Evolutionary conservation across 257 asterid genomes (phyloP).

Genomic region (Nyctanthes arbortristis): DNA sequence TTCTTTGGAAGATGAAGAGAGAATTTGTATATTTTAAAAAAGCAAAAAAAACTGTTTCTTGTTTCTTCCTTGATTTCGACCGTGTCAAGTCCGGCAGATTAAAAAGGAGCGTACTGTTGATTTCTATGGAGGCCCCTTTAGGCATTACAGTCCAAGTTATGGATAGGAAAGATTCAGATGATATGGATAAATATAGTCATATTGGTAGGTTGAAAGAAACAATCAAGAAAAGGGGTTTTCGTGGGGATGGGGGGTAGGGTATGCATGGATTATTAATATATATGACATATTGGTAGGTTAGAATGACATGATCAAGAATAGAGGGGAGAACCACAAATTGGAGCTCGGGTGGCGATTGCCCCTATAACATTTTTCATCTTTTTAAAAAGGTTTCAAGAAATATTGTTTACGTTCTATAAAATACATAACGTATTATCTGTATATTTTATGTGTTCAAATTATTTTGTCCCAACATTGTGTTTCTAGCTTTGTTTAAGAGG

Average conservation of each 20-base stretch:
- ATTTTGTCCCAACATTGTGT: too few relatives aligned
- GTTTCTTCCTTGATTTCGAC: slow-evolving; percentile 60
- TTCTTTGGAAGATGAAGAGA: slow-evolving; percentile 38
- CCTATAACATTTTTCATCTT: neutral
- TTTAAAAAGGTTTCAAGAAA: neutral
- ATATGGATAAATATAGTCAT: neutral
- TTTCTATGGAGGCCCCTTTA: slow-evolving; percentile 35
- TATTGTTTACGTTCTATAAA: too few relatives aligned
- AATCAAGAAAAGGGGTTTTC: neutral
- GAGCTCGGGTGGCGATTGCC: neutral
- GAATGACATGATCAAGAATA: slow-evolving; percentile 36
- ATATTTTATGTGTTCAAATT: too few relatives aligned
- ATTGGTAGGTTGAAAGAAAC: too few relatives aligned
- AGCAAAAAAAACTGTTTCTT: slow-evolving; percentile 41
- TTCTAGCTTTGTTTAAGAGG: too few relatives aligned
- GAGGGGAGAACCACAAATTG: slow-evolving; percentile 30
- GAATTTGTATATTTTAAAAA: slow-evolving; percentile 26
- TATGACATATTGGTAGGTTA: slow-evolving; percentile 27
- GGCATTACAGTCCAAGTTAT: slow-evolving; percentile 24
- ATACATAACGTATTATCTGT: too few relatives aligned
- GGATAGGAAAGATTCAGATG: slow-evolving; percentile 21
- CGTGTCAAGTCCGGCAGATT: slow-evolving; percentile 40
- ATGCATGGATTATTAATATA: neutral
- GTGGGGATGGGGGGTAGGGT: neutral
- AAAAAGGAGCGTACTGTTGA: slow-evolving; percentile 12